These are phyloP conservation scores for Phaeosphaeriaceae sp. DNA, from an alignment of 2,329 filamentous ascomycete genomes.

Conservation along the genomic window DNA sequence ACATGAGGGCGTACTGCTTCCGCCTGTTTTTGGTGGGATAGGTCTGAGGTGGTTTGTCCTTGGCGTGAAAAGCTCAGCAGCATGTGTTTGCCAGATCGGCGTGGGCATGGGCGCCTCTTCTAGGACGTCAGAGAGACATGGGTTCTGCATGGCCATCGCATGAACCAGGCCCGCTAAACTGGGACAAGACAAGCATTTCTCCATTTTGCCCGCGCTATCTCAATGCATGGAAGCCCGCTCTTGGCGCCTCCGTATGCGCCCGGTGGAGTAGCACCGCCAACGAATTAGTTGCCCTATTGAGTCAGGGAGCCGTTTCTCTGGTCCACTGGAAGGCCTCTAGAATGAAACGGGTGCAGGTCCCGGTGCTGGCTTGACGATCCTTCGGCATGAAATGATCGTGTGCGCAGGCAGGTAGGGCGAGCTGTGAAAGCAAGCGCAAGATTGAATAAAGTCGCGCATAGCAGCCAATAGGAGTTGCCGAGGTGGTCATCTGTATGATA, in stretches of 20 bases:
- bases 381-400: neutral
- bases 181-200: conserved; percentile 19
- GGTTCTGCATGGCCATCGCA: conserved; percentile 15
- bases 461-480: conserved; percentile 24
- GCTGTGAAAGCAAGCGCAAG: neutral
- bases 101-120: conserved; percentile 29
- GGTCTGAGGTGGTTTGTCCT: conserved; percentile 6
- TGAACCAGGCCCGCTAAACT: conserved; percentile 30
- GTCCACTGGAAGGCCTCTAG: too few relatives aligned
- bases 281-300: too few relatives aligned
- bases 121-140: neutral
- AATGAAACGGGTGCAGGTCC: neutral
- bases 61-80: conserved; percentile 27
- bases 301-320: too few relatives aligned
- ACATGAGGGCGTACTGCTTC: conserved; percentile 22
- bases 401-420: too few relatives aligned
- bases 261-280: too few relatives aligned
- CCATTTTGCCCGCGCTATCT: conserved; percentile 27
- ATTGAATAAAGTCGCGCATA: too few relatives aligned
- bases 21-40: conserved; percentile 17
- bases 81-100: conserved; percentile 22
- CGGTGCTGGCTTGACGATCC: conserved; percentile 5
- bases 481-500: conserved; percentile 12
- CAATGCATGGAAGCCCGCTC: conserved; percentile 21
- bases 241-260: conserved; percentile 19